Conservation (phyloP, 2,329 filamentous ascomycete species). For the Beauveria caledonica region DNA sequence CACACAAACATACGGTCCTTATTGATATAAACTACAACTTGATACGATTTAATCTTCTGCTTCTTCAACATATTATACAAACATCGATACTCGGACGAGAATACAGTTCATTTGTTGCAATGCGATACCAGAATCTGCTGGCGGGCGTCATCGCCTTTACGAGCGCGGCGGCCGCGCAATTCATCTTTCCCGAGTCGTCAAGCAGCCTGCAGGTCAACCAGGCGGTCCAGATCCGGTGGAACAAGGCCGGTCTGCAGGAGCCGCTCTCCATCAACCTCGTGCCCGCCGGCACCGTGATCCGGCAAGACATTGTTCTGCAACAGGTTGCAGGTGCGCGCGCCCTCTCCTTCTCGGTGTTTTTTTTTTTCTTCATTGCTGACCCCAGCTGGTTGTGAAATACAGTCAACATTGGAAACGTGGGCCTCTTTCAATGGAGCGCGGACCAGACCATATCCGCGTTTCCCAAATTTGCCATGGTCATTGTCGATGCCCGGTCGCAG, state of each 20-base stretch:
- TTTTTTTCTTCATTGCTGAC: neutral
- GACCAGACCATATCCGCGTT: slow-evolving; percentile 16
- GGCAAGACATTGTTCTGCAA: slow-evolving; percentile 16
- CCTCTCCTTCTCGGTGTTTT: too few relatives aligned
- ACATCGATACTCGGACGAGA: neutral
- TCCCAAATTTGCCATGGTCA: slow-evolving; percentile 17
- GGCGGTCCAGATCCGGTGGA: slow-evolving; percentile 16
- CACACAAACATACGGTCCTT: neutral
- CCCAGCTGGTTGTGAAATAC: neutral
- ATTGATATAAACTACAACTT: neutral
- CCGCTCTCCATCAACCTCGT: slow-evolving; percentile 18
- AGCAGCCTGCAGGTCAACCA: slow-evolving; percentile 11
- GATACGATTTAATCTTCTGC: too few relatives aligned
- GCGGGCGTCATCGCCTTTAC: neutral
- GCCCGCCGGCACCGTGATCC: slow-evolving; percentile 12
- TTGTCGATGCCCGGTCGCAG: slow-evolving; percentile 14
- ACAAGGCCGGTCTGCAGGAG: slow-evolving; percentile 15
- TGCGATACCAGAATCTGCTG: neutral
- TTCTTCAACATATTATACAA: neutral
- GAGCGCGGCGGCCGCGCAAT: slow-evolving; percentile 12
- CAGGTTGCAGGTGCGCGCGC: slow-evolving; percentile 15
- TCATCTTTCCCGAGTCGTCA: slow-evolving; percentile 12
- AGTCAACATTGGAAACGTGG: slow-evolving; percentile 18
- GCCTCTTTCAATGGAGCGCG: slow-evolving; percentile 16
- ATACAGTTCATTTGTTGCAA: neutral